These are phyloP conservation scores for Penicillium daleae DNA, from an alignment of 495 filamentous ascomycete genomes.

Conservation along the genomic window DNA sequence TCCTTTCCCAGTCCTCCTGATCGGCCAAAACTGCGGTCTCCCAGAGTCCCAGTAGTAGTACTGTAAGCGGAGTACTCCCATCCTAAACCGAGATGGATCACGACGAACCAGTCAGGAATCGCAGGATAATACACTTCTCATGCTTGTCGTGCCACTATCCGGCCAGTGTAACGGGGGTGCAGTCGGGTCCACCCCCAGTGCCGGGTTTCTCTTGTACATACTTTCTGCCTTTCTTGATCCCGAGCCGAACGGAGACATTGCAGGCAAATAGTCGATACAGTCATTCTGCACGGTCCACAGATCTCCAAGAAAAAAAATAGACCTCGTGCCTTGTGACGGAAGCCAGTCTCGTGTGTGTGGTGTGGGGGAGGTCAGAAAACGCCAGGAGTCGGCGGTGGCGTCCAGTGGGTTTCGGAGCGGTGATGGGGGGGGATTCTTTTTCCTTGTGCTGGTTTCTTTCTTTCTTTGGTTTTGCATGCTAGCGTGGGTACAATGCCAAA, in stretches of 20 bases:
- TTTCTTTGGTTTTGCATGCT: background rate
- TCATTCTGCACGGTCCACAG: background rate
- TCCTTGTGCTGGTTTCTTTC: background rate
- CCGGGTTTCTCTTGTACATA: background rate
- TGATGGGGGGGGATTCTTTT: slow-evolving; percentile 1
- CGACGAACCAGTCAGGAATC: slow-evolving; percentile 19
- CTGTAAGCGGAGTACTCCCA: too few species aligned
- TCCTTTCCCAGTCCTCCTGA: slow-evolving; percentile 8
- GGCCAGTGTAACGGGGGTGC: slow-evolving; percentile 12
- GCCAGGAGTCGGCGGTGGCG: slow-evolving; percentile 20
- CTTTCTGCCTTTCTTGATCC: background rate
- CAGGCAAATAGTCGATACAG: background rate
- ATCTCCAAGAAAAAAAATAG: background rate
- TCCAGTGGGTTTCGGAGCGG: slow-evolving; percentile 13
- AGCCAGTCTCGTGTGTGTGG: slow-evolving; percentile 9
- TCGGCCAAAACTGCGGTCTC: background rate
- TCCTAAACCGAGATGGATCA: slow-evolving; percentile 10
- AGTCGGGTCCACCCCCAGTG: slow-evolving; percentile 8
- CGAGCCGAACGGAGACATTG: background rate
- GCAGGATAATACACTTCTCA: slow-evolving; percentile 9
- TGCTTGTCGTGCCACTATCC: slow-evolving; percentile 11
- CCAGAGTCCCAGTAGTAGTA: background rate
- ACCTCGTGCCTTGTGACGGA: slow-evolving; percentile 1
- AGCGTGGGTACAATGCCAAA: slow-evolving; percentile 1
- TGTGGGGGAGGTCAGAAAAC: background rate